phyloP scores from a whole-genome alignment of 345 rosid species.

The Pugionium cornutum region DNA sequence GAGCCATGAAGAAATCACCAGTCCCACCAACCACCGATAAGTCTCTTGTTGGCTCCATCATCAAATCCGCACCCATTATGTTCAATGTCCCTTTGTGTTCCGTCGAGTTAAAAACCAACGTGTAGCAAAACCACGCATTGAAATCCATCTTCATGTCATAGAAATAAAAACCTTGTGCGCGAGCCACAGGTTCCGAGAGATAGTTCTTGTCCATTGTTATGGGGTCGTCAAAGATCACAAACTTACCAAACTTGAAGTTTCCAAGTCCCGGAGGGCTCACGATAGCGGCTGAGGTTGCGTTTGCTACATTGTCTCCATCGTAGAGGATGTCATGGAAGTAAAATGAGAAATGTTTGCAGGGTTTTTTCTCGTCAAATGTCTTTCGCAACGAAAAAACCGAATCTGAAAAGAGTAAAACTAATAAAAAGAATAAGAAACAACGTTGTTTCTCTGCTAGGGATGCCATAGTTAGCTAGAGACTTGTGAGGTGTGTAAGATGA shows the following conservation, averaged over 20 bases:
- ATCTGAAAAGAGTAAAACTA: constrained; percentile 36
- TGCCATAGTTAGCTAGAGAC: constrained; percentile 28
- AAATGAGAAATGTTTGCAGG: constrained; percentile 55
- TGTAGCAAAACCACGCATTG: constrained; percentile 59
- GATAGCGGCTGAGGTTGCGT: constrained; percentile 52
- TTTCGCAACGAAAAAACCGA: constrained; percentile 34
- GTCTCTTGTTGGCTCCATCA: constrained; percentile 70
- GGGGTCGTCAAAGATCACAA: constrained; percentile 65
- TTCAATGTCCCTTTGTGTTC: constrained; percentile 60
- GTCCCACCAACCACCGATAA: constrained; percentile 73
- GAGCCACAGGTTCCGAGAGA: constrained; percentile 47
- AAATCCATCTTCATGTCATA: constrained; percentile 51
- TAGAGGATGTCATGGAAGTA: constrained; percentile 63
- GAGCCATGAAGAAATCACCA: constrained; percentile 82
- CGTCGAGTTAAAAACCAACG: constrained; percentile 64
- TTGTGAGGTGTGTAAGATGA: constrained; percentile 19
- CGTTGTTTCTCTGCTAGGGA: constrained; percentile 26
- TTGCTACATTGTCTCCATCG: constrained; percentile 46
- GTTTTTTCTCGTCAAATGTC: constrained; percentile 33
- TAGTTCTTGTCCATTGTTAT: constrained; percentile 49
- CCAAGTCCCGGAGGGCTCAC: constrained; percentile 46
- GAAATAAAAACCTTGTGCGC: constrained; percentile 73
- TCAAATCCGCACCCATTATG: constrained; percentile 65
- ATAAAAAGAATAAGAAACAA: constrained; percentile 30
- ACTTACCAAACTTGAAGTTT: constrained; percentile 46